phyloP scores from a whole-genome alignment of 345 rosid genomes.

The Heritiera littoralis region DNA sequence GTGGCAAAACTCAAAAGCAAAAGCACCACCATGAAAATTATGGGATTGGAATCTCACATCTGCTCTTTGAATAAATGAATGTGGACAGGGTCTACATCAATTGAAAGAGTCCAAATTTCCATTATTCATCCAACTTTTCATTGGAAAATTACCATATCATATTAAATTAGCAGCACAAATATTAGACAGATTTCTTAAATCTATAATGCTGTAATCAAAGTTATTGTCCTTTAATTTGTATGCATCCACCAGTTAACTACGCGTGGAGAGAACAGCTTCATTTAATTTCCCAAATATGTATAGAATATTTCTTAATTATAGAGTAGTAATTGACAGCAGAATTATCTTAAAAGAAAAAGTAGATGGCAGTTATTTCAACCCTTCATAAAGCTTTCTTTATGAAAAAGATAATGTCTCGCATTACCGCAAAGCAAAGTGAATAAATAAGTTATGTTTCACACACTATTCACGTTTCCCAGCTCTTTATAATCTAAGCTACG shows the following conservation, averaged over 20 bases:
- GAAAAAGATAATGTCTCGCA: not conserved
- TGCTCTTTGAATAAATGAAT: not conserved
- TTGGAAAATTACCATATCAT: not conserved
- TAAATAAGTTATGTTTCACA: not conserved
- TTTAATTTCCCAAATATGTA: not conserved
- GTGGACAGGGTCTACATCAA: not conserved
- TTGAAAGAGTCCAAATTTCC: not conserved
- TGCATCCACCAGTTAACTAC: not conserved
- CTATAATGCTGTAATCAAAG: not conserved
- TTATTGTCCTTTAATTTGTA: not conserved
- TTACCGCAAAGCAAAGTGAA: not conserved
- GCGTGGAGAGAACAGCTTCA: not conserved
- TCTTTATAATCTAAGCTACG: not conserved
- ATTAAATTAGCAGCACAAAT: not conserved
- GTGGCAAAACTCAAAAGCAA: not conserved
- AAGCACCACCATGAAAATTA: not conserved
- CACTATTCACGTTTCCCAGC: not conserved
- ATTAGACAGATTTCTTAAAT: not conserved
- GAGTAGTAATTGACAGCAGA: not conserved
- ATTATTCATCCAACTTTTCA: not conserved
- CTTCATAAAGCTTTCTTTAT: conserved; percentile 1
- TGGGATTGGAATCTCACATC: not conserved
- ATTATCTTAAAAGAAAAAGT: not conserved
- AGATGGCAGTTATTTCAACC: not conserved
- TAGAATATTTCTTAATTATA: not conserved